Evolutionary conservation across 768 basidiomycete genomes (phyloP).

Genomic region (Trametes elegans): DNA sequence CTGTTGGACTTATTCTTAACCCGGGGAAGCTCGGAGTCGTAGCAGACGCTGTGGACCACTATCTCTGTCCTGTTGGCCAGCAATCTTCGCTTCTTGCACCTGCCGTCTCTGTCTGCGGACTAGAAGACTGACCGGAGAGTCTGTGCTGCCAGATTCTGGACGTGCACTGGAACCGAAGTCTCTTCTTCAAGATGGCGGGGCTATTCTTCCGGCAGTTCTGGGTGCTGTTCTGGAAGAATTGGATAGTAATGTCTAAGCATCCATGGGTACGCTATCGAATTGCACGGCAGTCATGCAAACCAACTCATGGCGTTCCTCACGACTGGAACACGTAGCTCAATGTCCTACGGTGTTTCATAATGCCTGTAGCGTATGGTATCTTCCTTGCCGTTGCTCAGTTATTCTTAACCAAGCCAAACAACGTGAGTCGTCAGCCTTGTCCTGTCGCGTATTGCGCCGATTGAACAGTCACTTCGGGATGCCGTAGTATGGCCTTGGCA

Average conservation of each 20-base stretch:
- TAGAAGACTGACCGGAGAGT: too few species aligned
- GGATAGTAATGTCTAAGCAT: constrained; percentile 68
- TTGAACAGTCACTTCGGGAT: too few species aligned
- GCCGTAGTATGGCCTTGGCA: constrained; percentile 73
- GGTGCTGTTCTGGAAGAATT: constrained; percentile 69
- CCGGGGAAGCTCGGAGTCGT: too few species aligned
- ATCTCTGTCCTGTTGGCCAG: not conserved
- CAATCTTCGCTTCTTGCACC: too few species aligned
- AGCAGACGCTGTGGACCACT: too few species aligned
- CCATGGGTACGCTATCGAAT: constrained; percentile 48
- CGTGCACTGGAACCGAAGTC: too few species aligned
- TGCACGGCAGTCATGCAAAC: not conserved
- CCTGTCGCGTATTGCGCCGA: too few species aligned
- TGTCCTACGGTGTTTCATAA: constrained; percentile 55
- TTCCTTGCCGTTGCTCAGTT: constrained; percentile 65
- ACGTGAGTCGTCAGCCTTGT: constrained; percentile 45
- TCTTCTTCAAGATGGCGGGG: not conserved
- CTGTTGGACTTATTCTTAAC: too few species aligned
- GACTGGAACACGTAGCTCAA: constrained; percentile 49
- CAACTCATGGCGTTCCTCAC: not conserved
- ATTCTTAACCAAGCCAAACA: constrained; percentile 57
- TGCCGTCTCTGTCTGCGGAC: too few species aligned
- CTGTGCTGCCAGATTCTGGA: too few species aligned
- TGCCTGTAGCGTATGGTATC: constrained; percentile 64
- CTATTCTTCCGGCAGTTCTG: constrained; percentile 62